Evolutionary conservation across 495 filamentous ascomycete genomes (phyloP), one percentile per base, ranked within the genome.

Genomic region (Sordaria brevicollis): DNA sequence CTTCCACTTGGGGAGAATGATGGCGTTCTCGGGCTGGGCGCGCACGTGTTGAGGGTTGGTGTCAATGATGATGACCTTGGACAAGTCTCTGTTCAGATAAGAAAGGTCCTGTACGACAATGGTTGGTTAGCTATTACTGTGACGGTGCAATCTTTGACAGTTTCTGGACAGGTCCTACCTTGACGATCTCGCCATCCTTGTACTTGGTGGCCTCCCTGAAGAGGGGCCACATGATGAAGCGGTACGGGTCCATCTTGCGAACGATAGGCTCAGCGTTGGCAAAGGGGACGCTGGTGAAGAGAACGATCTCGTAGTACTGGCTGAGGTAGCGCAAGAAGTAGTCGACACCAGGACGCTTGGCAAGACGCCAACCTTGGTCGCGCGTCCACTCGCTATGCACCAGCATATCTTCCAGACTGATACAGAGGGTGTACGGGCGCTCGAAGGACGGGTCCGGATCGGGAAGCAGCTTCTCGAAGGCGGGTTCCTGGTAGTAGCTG

Each of bases 251-350:
- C 41, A 99, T 85, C 81, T 99, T 99, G 65, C 91, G 87, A 72
- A 97, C 89, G 29, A 99, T 85, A 17, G 93, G 92, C 69, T 96
- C 94, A 10, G 88, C 95, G 71, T 90, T 90, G 76, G 88, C 88
- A 73, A 87, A 91, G 5, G 93, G 91, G 17, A 93, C 88, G 69
- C 85, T 92, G 34, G 96, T 97, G 83, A 97, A 99, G 62, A 99
- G 86, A 39, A 97, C 96, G 29, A 99, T 85, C 78, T 99, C 95
- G 79, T 97, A 99, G 84, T 98, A 97, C 78, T 97, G 93, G 80
- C 90, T 93, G 41, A 99, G 85, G 77, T 99, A 99, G 76, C 91
- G 92, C 68, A 99, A 80, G 83, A 99, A 98, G 83, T 99, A 99
- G 82, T 99, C 95, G 62, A 97, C 86, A 43, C 95, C 95, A 34